Evolutionary conservation across 2,329 filamentous ascomycete genomes (phyloP).

Genomic region (Hypoxylon sp.): DNA sequence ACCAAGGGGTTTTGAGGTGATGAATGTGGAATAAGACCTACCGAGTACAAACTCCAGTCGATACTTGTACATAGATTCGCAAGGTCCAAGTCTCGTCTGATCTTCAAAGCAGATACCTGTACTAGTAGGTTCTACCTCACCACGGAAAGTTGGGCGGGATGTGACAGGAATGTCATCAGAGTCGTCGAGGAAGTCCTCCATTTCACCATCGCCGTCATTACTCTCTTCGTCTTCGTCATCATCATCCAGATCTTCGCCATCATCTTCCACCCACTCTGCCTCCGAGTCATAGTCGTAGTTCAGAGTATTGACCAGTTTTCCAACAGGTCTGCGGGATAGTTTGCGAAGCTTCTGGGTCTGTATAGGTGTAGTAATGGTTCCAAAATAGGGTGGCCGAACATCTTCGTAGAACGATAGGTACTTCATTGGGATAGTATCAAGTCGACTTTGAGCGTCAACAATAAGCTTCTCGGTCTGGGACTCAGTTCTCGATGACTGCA

Average conservation of each 20-base stretch:
- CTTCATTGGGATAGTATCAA: slow-evolving; percentile 72
- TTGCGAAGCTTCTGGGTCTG: slow-evolving; percentile 64
- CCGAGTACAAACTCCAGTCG: slow-evolving; percentile 82
- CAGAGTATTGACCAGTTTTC: slow-evolving; percentile 69
- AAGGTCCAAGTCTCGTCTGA: slow-evolving; percentile 62
- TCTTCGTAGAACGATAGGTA: slow-evolving; percentile 74
- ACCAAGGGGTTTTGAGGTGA: slow-evolving; percentile 32
- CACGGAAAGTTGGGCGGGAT: slow-evolving; percentile 61
- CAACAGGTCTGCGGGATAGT: slow-evolving; percentile 69
- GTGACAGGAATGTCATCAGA: slow-evolving; percentile 73
- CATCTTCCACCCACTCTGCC: slow-evolving; percentile 85
- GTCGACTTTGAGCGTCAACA: slow-evolving; percentile 56
- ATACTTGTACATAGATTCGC: slow-evolving; percentile 70
- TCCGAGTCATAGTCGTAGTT: slow-evolving; percentile 91
- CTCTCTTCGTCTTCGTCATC: slow-evolving; percentile 79
- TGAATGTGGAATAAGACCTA: slow-evolving; percentile 60
- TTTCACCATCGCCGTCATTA: slow-evolving; percentile 80
- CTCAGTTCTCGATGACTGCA: slow-evolving; percentile 57
- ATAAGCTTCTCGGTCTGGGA: slow-evolving; percentile 58
- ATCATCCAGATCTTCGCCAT: slow-evolving; percentile 69
- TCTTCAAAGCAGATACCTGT: slow-evolving; percentile 90
- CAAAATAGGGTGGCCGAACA: slow-evolving; percentile 78
- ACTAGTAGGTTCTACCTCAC: slow-evolving; percentile 80
- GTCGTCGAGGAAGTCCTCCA: slow-evolving; percentile 92
- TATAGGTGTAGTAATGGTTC: slow-evolving; percentile 77